Conservation (phyloP, 2,329 filamentous ascomycete genomes). For the Talaromyces rugulosus region DNA sequence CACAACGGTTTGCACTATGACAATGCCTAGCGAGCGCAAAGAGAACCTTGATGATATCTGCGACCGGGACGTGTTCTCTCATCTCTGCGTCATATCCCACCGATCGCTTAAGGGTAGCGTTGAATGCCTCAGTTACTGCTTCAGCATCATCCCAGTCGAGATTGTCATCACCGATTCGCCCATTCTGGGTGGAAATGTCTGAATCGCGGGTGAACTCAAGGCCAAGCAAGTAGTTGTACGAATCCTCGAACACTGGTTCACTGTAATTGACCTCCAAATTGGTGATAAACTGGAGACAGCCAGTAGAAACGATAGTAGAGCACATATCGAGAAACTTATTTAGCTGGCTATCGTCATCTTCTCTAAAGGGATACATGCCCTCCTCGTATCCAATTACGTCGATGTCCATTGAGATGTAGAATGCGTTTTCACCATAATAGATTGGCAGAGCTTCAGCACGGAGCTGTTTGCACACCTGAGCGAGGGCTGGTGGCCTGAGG, state of each 20-base stretch:
- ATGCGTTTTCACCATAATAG: conserved; percentile 1
- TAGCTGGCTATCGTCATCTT: not conserved
- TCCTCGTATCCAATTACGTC: not conserved
- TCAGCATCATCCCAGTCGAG: not conserved
- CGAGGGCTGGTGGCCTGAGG: not conserved
- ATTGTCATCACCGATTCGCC: not conserved
- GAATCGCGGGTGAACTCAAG: not conserved
- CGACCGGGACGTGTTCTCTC: not conserved
- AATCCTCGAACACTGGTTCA: not conserved
- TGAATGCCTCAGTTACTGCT: not conserved
- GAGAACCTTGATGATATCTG: not conserved
- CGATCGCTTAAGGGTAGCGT: not conserved
- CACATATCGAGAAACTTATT: not conserved
- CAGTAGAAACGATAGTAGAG: not conserved
- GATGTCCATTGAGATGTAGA: not conserved
- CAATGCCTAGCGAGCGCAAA: conserved; percentile 1
- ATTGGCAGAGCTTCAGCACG: conserved; percentile 2
- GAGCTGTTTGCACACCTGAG: not conserved
- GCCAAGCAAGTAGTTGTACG: not conserved
- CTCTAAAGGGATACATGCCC: not conserved
- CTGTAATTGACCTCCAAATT: not conserved
- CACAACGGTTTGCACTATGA: not conserved
- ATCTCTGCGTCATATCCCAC: not conserved
- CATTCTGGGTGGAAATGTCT: not conserved
- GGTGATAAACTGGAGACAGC: not conserved